These are phyloP conservation scores for Sordaria brevicollis DNA, from an alignment of 495 filamentous ascomycete genomes.

Conservation along the genomic window DNA sequence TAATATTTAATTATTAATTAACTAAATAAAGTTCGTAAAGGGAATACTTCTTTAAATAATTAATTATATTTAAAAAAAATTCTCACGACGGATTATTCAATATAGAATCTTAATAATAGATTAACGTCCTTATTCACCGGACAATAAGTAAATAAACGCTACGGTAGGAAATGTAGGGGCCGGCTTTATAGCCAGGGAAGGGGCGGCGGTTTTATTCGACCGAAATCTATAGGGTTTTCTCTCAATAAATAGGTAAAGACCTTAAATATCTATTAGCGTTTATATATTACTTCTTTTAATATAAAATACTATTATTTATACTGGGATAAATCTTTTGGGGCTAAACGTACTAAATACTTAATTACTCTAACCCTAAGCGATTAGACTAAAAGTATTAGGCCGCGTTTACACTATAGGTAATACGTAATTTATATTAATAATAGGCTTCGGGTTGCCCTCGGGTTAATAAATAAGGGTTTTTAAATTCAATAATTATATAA, in stretches of 20 bases:
- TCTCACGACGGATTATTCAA: not conserved
- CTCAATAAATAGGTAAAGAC: not conserved
- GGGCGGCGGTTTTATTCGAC: not conserved
- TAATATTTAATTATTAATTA: not conserved
- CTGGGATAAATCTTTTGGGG: too few relatives aligned
- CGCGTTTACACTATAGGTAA: too few relatives aligned
- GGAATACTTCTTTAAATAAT: not conserved
- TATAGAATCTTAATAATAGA: not conserved
- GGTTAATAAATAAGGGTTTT: too few relatives aligned
- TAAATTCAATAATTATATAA: too few relatives aligned
- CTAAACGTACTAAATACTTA: too few relatives aligned
- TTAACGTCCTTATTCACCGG: not conserved
- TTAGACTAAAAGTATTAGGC: too few relatives aligned
- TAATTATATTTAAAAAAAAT: not conserved
- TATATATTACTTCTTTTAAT: too few relatives aligned
- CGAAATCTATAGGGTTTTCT: not conserved
- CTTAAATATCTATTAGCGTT: not conserved
- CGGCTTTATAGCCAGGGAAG: not conserved
- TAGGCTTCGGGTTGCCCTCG: too few relatives aligned
- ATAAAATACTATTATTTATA: too few relatives aligned
- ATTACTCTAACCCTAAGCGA: too few relatives aligned
- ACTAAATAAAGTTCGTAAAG: not conserved
- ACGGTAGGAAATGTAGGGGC: not conserved
- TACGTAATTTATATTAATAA: too few relatives aligned
- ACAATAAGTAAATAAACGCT: not conserved